A percentile compares a stretch with the other conserved stretches of the same genome.
phyloP scores from a whole-genome alignment of 768 basidiomycete genomes.

The Pluteus cervinus region DNA sequence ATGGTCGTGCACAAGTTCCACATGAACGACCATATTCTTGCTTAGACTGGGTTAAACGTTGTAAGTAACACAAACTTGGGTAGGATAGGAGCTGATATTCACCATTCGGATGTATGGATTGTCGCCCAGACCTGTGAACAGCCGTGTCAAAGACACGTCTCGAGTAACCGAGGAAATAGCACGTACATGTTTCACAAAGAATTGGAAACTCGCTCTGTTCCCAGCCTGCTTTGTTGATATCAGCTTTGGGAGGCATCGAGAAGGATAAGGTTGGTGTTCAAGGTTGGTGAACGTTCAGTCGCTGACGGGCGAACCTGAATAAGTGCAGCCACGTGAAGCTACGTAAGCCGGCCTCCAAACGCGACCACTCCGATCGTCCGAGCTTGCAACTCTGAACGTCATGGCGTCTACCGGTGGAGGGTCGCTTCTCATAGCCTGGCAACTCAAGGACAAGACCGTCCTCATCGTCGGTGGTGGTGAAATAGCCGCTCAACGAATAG shows the following conservation, averaged over 20 bases:
- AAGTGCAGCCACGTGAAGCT: slow-evolving; percentile 5
- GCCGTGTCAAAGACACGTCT: slow-evolving; percentile 3
- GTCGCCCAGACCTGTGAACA: slow-evolving; percentile 63
- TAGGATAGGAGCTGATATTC: slow-evolving; percentile 14
- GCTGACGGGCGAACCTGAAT: not conserved
- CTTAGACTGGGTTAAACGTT: slow-evolving; percentile 65
- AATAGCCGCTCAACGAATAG: slow-evolving; percentile 84
- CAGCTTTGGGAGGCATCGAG: slow-evolving; percentile 72
- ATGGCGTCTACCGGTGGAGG: slow-evolving; percentile 40
- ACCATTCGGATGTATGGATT: slow-evolving; percentile 97
- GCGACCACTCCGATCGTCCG: slow-evolving; percentile 12
- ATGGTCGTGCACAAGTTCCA: slow-evolving; percentile 95
- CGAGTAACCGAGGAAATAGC: slow-evolving; percentile 5
- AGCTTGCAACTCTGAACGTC: no score
- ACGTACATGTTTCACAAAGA: slow-evolving; percentile 87
- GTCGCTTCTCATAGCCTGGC: slow-evolving; percentile 91
- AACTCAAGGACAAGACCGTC: slow-evolving; percentile 76
- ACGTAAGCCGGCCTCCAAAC: slow-evolving; percentile 2
- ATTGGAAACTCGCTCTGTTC: slow-evolving; percentile 92
- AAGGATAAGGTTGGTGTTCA: slow-evolving; percentile 4
- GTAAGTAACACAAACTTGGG: slow-evolving; percentile 3
- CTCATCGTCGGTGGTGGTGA: slow-evolving; percentile 93
- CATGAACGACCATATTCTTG: slow-evolving; percentile 96
- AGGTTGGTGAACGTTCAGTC: slow-evolving; percentile 5
- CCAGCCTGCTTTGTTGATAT: slow-evolving; percentile 93